These are phyloP conservation scores for Trapa bicornis DNA, from an alignment of 345 rosid genomes.

Conservation along the genomic window DNA sequence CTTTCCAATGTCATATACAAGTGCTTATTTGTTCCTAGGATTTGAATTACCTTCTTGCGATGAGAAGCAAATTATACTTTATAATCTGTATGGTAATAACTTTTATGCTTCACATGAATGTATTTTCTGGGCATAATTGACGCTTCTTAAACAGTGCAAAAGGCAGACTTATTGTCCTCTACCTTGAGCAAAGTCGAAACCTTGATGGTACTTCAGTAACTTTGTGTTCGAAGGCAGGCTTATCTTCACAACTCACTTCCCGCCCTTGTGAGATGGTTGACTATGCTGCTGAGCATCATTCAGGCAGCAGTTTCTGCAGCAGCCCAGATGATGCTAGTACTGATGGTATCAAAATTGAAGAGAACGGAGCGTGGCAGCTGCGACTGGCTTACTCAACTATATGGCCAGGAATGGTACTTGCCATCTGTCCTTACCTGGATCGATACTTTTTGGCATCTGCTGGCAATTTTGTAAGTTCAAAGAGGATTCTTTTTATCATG, in stretches of 20 bases:
- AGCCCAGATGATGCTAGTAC: constrained; percentile 72
- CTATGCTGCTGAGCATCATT: constrained; percentile 55
- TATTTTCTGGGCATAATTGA: neutral
- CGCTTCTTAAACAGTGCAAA: constrained; percentile 52
- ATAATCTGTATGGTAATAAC: neutral
- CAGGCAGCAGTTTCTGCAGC: constrained; percentile 74
- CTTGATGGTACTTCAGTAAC: constrained; percentile 69
- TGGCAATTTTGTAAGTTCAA: constrained; percentile 79
- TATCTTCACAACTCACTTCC: constrained; percentile 67
- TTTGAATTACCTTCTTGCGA: neutral
- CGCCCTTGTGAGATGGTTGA: constrained; percentile 71
- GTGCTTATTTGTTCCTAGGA: neutral
- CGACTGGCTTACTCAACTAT: constrained; percentile 36
- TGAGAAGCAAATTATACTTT: neutral
- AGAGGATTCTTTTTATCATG: constrained; percentile 2
- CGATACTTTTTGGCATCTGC: constrained; percentile 86
- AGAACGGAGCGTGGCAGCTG: constrained; percentile 72
- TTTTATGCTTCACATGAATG: neutral
- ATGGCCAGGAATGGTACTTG: constrained; percentile 87
- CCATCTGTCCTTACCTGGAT: constrained; percentile 88
- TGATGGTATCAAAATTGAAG: constrained; percentile 76
- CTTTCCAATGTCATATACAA: neutral
- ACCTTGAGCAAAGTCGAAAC: constrained; percentile 56
- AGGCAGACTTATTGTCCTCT: constrained; percentile 75
- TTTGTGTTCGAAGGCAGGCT: constrained; percentile 51